Evolutionary conservation across 1,139 yeast genomes (phyloP), one percentile per base, ranked within the genome.

Genomic region (Sugiyamaella paludigena): DNA sequence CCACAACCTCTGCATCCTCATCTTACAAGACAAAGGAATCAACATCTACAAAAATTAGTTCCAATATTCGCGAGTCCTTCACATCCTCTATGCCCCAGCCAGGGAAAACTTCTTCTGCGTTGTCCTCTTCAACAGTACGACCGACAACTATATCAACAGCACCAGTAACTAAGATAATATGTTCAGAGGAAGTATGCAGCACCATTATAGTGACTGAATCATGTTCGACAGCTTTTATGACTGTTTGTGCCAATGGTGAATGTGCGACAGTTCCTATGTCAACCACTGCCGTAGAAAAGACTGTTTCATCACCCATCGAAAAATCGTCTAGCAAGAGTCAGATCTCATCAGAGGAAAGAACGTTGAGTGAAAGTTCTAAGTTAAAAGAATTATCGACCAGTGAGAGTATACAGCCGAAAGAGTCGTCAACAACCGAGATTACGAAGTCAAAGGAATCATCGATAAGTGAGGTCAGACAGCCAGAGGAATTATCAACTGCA

Each of bases 191-290:
- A 7, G 36, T 30, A 2, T 40, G 43, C n/a, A 31, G 26, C 7
- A 40, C 36, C n/a, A 27, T 40, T 16, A 28, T 28, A 2, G 19
- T 31, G 7, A 40, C 43, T n/a, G 43, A 35, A 16, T n/a, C 38
- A n/a, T 35, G 38, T 10, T 28, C 38, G 13, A 45, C 43, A 1
- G 48, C 19, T 1, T 29, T 32, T 4, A 39, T 45, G 27, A 40
- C 31, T 13, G 29, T 45, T 13, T 45, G 48, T 33, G 29, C 40
- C 8, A 30, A n/a, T 7, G 19, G 13, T 16, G 13, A 30, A n/a
- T 45, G 48, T 28, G 33, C 16, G 8, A 45, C 48, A 4, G 38
- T 45, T 24, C 43, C 45, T 7, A 43, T 43, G 7, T 30, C 48
- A 2, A 34, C 31, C n/a, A 19, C 24, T 3, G 24, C 3, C 5